Base-by-base conservation (phyloP, 2,329 filamentous ascomycete genomes). In the Calcarisporium arbuscula region DNA sequence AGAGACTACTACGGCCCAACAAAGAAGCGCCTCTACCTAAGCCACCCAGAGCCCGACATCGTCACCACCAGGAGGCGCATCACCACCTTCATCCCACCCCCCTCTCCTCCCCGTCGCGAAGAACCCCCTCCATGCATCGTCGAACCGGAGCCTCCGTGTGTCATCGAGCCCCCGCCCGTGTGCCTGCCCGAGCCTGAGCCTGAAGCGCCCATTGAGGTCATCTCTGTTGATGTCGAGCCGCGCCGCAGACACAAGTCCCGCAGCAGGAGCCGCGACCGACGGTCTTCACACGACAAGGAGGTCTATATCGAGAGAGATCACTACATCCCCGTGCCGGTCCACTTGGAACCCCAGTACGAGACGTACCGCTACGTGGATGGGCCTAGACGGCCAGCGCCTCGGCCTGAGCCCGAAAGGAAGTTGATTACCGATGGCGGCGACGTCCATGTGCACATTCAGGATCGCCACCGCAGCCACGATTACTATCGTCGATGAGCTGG, bases 351-450 rank as follows among this genome's bases (percentile, higher is more conserved):
- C 22, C 47, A 53, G 40, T 65, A 65, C 41, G 70, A 72, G 23
- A 68, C 68, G 19, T 75, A 60, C 46, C 67, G 72, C 6, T 74
- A 74, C 44, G 61, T 75, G 31, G 68, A 74, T 38, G 68, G 65
- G 1, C 63, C 68, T 18, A 56, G 64, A 32, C 54, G 62, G 16
- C 44, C 41, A 28, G 44, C 54, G 29, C 45, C 62, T 41, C 54
- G 57, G 27, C 45, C 49, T 8, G 42, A 50, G 39, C 49, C 51
- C 25, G 47, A 45, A 33, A 47, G 40, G 46, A 58, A 46, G 43
- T 56, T 49, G 54, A 58, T 54, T 15, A 42, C 38, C 39, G 57
- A 40, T 5, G 35, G 38, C 11, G 27, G 35, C 28, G 48, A 47
- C 14, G 42, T 48, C 10, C 34, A 32, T 15, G 40, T 49, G 8